Evolutionary conservation across 805 yeast species (phyloP), one percentile per base, ranked within the genome.

Genomic region (Metschnikowia drakensbergensis): DNA sequence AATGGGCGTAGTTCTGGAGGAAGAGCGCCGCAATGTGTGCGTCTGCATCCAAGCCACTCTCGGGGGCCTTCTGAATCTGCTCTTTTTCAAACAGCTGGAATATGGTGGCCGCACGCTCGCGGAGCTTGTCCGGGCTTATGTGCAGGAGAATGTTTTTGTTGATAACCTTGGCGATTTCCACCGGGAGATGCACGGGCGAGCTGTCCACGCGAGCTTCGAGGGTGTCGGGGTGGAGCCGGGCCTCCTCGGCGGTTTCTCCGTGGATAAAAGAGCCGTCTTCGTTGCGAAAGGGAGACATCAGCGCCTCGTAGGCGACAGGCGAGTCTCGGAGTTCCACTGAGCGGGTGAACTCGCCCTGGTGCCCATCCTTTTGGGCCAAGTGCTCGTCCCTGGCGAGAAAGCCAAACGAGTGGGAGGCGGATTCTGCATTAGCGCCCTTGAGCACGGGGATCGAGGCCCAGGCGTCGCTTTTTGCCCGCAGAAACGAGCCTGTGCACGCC

Each of bases 11-110:
- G 59, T 88, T 86, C 58, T 88, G 96, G 3, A 87, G 69, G 59
- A 92, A 89, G 8, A 86, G 75, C 0, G 91, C 84, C 0, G 88
- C 91, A 34, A 92, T 81, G 51, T 85, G 86, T 2, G 94, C 81
- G 63, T 91, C 96, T 1, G 85, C 86, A 42, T 85, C 89, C 46
- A 69, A 46, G 2, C 64, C 51, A 39, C 64, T 57, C 3, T 63
- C 65, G 1, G 76, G 76, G 0, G 73, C 79, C 39, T 69, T 64
- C 52, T 83, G 88, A 1, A 86, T 64, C 49, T 77, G 81, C 0
- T 75, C 76, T 11, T 77, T 75, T 25, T 72, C 72, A 45, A 88
- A 57, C 4, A 72, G 68, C 41, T 76, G 71, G 58, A 75, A 85
- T 28, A 81, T 63, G 41, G 67, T 68, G 0, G 88, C 84, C 0